Percentiles rank a stretch among this genome's conserved stretches.
These are phyloP conservation scores for Sclerotinia borealis DNA, from an alignment of 2,329 filamentous ascomycete species.

Conservation along the genomic window DNA sequence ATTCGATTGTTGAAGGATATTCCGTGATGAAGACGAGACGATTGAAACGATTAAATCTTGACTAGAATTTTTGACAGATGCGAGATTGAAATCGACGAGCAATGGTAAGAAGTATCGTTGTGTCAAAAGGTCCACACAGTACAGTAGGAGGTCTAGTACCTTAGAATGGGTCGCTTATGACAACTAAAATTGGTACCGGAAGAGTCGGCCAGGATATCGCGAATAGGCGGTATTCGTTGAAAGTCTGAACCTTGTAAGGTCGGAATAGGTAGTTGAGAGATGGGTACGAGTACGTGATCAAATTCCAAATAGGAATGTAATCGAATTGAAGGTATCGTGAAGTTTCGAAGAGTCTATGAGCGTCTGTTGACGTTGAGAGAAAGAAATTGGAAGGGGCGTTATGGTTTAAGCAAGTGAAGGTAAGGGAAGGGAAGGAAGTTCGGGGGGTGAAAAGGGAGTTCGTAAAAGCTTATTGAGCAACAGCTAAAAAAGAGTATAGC, in stretches of 20 bases:
- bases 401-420: not conserved
- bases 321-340: not conserved
- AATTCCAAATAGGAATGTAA: not conserved
- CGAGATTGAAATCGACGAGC: not conserved
- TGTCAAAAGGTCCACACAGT: slow-evolving; percentile 6
- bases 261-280: not conserved
- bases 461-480: slow-evolving; percentile 11
- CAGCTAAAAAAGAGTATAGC: not conserved
- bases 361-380: not conserved
- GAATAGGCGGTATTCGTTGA: not conserved
- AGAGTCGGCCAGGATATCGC: slow-evolving; percentile 13
- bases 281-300: not conserved
- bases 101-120: not conserved
- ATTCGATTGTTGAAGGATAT: not conserved
- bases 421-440: not conserved
- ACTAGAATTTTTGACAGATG: not conserved
- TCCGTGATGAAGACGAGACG: not conserved
- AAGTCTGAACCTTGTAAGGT: slow-evolving; percentile 7
- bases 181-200: slow-evolving; percentile 12
- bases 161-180: slow-evolving; percentile 13
- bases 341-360: not conserved
- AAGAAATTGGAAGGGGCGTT: not conserved
- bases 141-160: slow-evolving; percentile 2
- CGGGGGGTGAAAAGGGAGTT: not conserved
- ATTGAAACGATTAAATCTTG: not conserved